Conservation (phyloP, 208 protist species). For the Acanthamoeba lugdunensis region DNA sequence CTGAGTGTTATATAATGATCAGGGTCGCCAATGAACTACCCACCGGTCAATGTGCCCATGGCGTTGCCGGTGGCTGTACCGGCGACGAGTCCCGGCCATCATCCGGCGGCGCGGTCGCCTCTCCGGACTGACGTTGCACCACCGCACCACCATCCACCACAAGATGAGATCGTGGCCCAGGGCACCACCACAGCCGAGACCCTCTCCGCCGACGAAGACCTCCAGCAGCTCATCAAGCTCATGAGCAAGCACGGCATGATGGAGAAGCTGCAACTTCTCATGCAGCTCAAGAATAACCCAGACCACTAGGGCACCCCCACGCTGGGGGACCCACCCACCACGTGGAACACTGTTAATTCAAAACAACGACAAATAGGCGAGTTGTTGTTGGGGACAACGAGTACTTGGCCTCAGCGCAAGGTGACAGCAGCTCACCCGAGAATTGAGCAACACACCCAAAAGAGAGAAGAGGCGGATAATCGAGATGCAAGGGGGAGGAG, state of each 20-base stretch:
- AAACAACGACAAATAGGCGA: not conserved
- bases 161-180: not conserved
- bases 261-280: constrained; percentile 10
- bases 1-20: not conserved
- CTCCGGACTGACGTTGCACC: not conserved
- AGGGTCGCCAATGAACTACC: not conserved
- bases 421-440: not conserved
- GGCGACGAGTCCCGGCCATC: not conserved
- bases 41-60: not conserved
- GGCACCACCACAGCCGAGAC: not conserved
- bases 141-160: not conserved
- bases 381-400: not conserved
- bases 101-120: too few relatives aligned
- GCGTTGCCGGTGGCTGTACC: not conserved
- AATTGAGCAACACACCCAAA: not conserved
- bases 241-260: constrained; percentile 53
- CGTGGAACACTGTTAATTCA: too few relatives aligned
- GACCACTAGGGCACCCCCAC: not conserved
- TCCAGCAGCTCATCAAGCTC: constrained; percentile 50
- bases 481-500: not conserved
- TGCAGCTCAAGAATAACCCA: not conserved
- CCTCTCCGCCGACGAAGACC: not conserved
- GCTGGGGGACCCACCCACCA: too few relatives aligned
- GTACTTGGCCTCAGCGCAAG: not conserved
- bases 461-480: not conserved